Percentiles rank a stretch among this genome's conserved stretches.
Conservation (phyloP, 352 stramenopile species). For the Globisporangium mamillatum region DNA sequence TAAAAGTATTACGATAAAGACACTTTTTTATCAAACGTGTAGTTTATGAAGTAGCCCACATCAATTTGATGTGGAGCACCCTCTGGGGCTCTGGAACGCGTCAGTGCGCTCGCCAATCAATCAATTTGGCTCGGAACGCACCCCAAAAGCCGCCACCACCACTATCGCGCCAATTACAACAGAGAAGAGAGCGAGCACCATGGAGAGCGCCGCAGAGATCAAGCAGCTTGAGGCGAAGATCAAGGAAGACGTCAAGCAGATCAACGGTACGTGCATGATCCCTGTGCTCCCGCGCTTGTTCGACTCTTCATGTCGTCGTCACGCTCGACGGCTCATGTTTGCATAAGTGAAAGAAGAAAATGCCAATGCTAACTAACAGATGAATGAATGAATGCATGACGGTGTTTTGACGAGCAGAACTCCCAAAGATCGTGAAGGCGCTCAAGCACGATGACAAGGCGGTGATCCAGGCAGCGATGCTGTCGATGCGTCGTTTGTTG, state of each 20-base stretch:
- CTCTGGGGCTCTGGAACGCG: background rate
- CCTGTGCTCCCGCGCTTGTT: background rate
- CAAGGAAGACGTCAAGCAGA: slow-evolving; percentile 84
- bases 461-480: slow-evolving; percentile 72
- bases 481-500: slow-evolving; percentile 74
- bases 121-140: slow-evolving; percentile 19
- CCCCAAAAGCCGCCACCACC: slow-evolving; percentile 17
- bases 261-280: slow-evolving; percentile 48
- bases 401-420: slow-evolving; percentile 27
- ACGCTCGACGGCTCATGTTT: background rate
- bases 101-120: slow-evolving; percentile 14
- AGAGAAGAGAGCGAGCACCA: slow-evolving; percentile 19
- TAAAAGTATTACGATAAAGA: background rate
- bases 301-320: background rate
- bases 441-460: slow-evolving; percentile 73
- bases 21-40: background rate
- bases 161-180: background rate
- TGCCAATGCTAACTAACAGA: background rate
- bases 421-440: slow-evolving; percentile 71
- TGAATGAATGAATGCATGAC: background rate
- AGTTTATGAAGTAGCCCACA: background rate
- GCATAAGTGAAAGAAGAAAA: background rate
- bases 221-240: slow-evolving; percentile 86
- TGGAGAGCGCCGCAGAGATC: slow-evolving; percentile 66
- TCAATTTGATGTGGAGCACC: background rate